Evolutionary conservation across 2,329 filamentous ascomycete species (phyloP).

Genomic region (Rosellinia necatrix): DNA sequence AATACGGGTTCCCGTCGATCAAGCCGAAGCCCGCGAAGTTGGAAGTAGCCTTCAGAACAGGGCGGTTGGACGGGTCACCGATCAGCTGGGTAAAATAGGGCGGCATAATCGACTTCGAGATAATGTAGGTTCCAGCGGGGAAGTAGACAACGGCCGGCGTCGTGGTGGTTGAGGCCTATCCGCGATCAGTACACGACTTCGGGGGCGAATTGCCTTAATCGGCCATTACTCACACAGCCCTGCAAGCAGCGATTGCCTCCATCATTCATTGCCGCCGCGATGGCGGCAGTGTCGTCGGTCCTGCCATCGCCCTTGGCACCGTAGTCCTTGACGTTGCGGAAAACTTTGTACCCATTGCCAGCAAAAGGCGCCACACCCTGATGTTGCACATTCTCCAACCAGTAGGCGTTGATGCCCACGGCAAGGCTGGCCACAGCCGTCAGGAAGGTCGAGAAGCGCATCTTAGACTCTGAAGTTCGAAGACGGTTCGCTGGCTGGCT

Average conservation of each 20-base stretch:
- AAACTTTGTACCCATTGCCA: slow-evolving; percentile 47
- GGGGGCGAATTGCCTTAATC: background rate
- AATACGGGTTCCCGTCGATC: slow-evolving; percentile 62
- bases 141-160: slow-evolving; percentile 51
- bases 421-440: slow-evolving; percentile 38
- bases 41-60: slow-evolving; percentile 57
- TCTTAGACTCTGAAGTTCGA: slow-evolving; percentile 30
- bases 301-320: slow-evolving; percentile 51
- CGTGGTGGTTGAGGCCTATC: slow-evolving; percentile 46
- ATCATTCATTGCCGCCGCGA: slow-evolving; percentile 49
- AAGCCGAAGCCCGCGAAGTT: slow-evolving; percentile 61
- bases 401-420: slow-evolving; percentile 40
- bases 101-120: slow-evolving; percentile 61
- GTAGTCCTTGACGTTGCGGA: slow-evolving; percentile 54
- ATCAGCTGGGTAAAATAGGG: slow-evolving; percentile 68
- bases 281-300: slow-evolving; percentile 53
- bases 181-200: background rate
- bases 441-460: slow-evolving; percentile 40
- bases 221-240: slow-evolving; percentile 45
- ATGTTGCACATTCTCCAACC: slow-evolving; percentile 44
- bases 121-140: slow-evolving; percentile 57
- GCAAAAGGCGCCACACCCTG: slow-evolving; percentile 51
- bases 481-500: slow-evolving; percentile 20
- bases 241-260: slow-evolving; percentile 47
- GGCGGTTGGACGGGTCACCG: slow-evolving; percentile 61